Conservation (phyloP, 176 grass and related monocot species). For the Saccharum officinarum region DNA sequence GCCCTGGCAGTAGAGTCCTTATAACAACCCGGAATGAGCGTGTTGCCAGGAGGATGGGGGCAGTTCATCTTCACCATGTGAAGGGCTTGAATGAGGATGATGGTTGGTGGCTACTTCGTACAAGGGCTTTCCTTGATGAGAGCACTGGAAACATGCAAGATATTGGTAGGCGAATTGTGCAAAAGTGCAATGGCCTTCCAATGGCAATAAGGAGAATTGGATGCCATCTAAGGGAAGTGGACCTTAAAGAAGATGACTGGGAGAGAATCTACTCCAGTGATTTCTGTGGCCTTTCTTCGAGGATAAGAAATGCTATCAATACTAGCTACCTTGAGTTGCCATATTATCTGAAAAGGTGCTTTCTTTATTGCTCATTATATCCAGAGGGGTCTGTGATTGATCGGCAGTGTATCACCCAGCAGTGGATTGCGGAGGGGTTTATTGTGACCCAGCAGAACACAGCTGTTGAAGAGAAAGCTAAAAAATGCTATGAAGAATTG, state of each 20-base stretch:
- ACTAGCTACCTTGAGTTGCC: constrained; percentile 53
- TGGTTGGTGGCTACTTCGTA: constrained; percentile 52
- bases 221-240: constrained; percentile 48
- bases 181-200: constrained; percentile 61
- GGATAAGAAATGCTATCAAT: constrained; percentile 44
- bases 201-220: constrained; percentile 54
- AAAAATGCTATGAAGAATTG: constrained; percentile 53
- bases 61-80: constrained; percentile 34
- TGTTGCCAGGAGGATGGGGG: constrained; percentile 38
- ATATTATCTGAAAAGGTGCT: constrained; percentile 57
- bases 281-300: constrained; percentile 36
- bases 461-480: constrained; percentile 40
- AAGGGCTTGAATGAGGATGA: constrained; percentile 46
- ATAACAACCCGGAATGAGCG: constrained; percentile 48
- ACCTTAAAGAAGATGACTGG: constrained; percentile 39
- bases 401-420: constrained; percentile 29
- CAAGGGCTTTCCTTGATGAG: constrained; percentile 30
- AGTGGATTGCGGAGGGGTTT: constrained; percentile 62
- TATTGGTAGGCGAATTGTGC: constrained; percentile 53
- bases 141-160: constrained; percentile 36
- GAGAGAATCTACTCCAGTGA: constrained; percentile 28
- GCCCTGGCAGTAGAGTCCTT: constrained; percentile 46
- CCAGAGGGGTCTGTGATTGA: constrained; percentile 47
- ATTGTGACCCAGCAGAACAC: constrained; percentile 14
- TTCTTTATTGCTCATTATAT: constrained; percentile 59